Conservation (phyloP, 805 yeast genomes). For the Danielozyma ontarioensis region DNA sequence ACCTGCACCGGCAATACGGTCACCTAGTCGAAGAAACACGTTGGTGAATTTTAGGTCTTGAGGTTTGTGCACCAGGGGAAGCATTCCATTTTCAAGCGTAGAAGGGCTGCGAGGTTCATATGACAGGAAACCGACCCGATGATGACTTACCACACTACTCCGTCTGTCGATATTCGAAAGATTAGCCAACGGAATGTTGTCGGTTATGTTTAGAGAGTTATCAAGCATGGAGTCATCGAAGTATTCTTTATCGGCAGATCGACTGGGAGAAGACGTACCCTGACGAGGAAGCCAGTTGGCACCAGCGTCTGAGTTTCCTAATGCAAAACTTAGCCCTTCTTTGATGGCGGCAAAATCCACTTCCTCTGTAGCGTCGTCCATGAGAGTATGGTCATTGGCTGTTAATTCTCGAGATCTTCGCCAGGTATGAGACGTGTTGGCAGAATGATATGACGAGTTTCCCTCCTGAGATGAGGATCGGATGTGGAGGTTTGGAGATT, state of each 20-base stretch:
- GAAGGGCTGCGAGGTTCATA: not conserved
- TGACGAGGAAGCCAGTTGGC: slow-evolving; percentile 24
- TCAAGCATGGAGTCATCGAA: not conserved
- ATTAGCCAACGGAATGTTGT: slow-evolving; percentile 13
- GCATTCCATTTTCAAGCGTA: not conserved
- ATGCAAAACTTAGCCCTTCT: slow-evolving; percentile 29
- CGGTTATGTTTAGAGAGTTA: slow-evolving; percentile 6
- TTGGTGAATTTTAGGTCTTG: slow-evolving; percentile 13
- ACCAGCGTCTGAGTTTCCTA: slow-evolving; percentile 20
- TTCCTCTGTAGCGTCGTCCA: slow-evolving; percentile 21
- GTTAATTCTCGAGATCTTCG: too few species aligned
- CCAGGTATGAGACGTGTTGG: too few species aligned
- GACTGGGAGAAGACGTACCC: not conserved
- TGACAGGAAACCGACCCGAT: too few species aligned
- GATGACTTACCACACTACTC: not conserved
- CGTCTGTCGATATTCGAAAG: not conserved
- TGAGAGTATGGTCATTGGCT: too few species aligned
- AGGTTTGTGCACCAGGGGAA: not conserved
- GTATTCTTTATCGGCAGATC: not conserved
- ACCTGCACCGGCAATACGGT: slow-evolving; percentile 33
- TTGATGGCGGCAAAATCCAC: slow-evolving; percentile 26
- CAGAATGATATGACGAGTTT: too few species aligned
- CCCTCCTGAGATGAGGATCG: too few species aligned
- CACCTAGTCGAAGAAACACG: slow-evolving; percentile 23
- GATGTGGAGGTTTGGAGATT: too few species aligned